Evolutionary conservation across 164 flowering plant genomes (phyloP).

Genomic region (Vitis rupestris): DNA sequence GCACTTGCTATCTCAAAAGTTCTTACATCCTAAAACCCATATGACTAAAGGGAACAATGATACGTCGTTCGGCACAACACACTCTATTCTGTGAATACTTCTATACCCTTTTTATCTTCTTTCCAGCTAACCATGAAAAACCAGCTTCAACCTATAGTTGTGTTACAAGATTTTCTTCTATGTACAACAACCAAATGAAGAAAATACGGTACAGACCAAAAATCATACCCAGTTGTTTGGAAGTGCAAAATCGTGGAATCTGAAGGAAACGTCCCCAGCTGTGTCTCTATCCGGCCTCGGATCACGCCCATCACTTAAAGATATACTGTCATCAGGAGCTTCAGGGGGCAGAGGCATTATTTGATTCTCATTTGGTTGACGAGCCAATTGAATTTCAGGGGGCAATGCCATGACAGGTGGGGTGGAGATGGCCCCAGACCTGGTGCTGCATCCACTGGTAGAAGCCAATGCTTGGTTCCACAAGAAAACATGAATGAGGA

Average conservation of each 20-base stretch:
- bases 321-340: conserved; percentile 16
- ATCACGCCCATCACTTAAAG: conserved; percentile 16
- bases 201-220: background rate
- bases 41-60: too few relatives aligned
- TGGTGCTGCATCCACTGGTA: conserved; percentile 17
- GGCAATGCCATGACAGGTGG: conserved; percentile 28
- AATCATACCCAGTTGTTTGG: conserved; percentile 62
- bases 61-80: too few relatives aligned
- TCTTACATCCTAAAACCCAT: too few relatives aligned
- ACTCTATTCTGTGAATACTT: background rate
- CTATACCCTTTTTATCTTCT: background rate
- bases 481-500: conserved; percentile 63
- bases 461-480: conserved; percentile 50
- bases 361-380: conserved; percentile 35
- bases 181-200: background rate
- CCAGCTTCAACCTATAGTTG: too few relatives aligned
- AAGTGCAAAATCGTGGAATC: conserved; percentile 57
- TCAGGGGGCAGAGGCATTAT: conserved; percentile 34
- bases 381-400: conserved; percentile 25
- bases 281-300: conserved; percentile 45
- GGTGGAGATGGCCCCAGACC: conserved; percentile 20
- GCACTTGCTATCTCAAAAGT: too few relatives aligned
- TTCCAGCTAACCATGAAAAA: background rate
- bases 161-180: background rate
- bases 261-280: conserved; percentile 65